Base-by-base conservation (phyloP, 352 stramenopile genomes). In the Thraustotheca clavata region DNA sequence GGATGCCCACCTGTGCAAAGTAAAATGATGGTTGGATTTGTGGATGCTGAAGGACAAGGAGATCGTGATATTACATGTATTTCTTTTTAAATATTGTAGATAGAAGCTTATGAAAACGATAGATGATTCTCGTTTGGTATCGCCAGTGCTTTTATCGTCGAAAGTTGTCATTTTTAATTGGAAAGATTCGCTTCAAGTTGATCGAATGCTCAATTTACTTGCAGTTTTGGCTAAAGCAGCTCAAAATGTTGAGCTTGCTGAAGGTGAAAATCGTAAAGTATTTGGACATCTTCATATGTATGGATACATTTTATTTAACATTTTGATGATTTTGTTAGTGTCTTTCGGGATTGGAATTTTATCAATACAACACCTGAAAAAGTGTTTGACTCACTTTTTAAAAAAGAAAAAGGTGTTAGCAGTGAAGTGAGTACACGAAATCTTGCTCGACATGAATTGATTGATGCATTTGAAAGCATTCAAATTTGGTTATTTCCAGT, bases 281-380 rank as follows among this genome's bases (percentile, higher is more conserved):
- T 94, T 94, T 70, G 85, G 85, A 4, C 85, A 94, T 69, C 77
- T 94, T 9, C 85, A 94, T 60, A 77, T 94, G 84, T 94, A 76
- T 27, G 84, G 77, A 18, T 12, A 12, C 47, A 32, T 57, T 14
- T 36, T 48, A 34, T 60, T 34, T 24, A 0, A 48, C 20, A 27
- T 22, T 11, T 41, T 55, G 40, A 3, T 22, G 50, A 9, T 46
- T 46, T 18, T 11, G 29, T 55, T 49, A 94, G 84, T 35, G 73
- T 94, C 14, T 94, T 94, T 36, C 83, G 85, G n/a, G 85, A 94
- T 66, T 94, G 85, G 85, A 94, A 83, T 52, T 94, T 94, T 65
- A 79, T 94, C 27, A 67, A 92, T 49, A 90, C 81, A 62, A 92
- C 77, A 14, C 83, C 85, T 0, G 79, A 89, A 24, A 75, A 89